phyloP scores from a whole-genome alignment of 2,329 filamentous ascomycete genomes.

The Sporothrix humicola region DNA sequence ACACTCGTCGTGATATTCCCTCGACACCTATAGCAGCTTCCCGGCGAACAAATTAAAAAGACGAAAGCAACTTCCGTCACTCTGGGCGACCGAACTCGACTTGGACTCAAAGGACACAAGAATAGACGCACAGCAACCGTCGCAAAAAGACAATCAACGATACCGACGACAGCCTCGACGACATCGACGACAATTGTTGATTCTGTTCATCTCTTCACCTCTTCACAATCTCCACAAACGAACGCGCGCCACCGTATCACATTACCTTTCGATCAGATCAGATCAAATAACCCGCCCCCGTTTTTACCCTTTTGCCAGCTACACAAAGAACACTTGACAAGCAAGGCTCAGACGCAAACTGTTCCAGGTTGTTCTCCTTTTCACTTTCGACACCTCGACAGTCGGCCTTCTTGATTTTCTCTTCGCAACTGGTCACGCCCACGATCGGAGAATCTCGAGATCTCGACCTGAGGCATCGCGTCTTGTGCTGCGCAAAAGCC shows the following conservation, averaged over 20 bases:
- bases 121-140: background rate
- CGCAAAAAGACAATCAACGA: conserved; percentile 1
- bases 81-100: conserved; percentile 27
- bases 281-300: background rate
- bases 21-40: conserved; percentile 27
- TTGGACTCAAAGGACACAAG: background rate
- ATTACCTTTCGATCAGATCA: background rate
- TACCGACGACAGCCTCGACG: background rate
- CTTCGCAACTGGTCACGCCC: conserved; percentile 15
- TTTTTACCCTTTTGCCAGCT: background rate
- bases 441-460: background rate
- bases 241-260: conserved; percentile 19
- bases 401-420: background rate
- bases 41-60: conserved; percentile 26
- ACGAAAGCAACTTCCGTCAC: conserved; percentile 25
- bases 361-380: conserved; percentile 1
- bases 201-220: background rate
- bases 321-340: conserved; percentile 11
- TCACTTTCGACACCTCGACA: background rate
- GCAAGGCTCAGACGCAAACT: conserved; percentile 25
- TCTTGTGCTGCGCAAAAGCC: conserved; percentile 26
- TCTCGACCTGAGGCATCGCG: background rate
- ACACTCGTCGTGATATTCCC: conserved; percentile 11
- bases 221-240: background rate
- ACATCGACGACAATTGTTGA: background rate